Evolutionary conservation across 2,329 filamentous ascomycete species (phyloP).

Genomic region (Thermothelomyces thermophilus): DNA sequence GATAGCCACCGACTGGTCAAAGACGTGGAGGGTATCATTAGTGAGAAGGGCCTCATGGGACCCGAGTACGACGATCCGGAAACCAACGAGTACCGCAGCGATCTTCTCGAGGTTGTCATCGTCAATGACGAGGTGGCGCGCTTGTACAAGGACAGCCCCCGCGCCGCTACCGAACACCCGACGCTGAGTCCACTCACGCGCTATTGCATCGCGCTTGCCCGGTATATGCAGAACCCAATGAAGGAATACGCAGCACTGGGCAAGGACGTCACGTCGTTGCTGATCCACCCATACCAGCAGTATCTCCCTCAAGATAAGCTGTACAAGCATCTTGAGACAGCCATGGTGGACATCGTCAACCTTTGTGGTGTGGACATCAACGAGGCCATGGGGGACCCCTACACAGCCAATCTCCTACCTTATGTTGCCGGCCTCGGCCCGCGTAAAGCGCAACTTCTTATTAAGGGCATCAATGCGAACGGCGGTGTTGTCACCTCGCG

Average conservation of each 20-base stretch:
- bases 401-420: constrained; percentile 80
- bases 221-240: constrained; percentile 91
- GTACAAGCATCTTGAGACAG: constrained; percentile 80
- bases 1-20: constrained; percentile 80
- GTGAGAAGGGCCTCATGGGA: constrained; percentile 68
- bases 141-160: constrained; percentile 83
- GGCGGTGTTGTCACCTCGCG: constrained; percentile 78
- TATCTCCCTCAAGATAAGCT: constrained; percentile 84
- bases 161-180: constrained; percentile 74
- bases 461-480: constrained; percentile 89
- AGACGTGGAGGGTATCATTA: constrained; percentile 71
- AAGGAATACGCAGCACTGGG: constrained; percentile 94
- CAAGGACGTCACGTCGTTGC: constrained; percentile 77
- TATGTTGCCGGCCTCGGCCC: constrained; percentile 89
- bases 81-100: constrained; percentile 66
- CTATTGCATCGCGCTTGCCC: constrained; percentile 84
- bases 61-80: constrained; percentile 76
- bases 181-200: constrained; percentile 69
- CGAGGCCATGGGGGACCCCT: constrained; percentile 73
- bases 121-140: constrained; percentile 97
- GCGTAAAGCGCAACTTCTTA: constrained; percentile 75
- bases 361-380: constrained; percentile 93
- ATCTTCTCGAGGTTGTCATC: constrained; percentile 79
- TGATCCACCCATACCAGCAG: constrained; percentile 85
- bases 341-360: constrained; percentile 98